Evolutionary conservation across 345 rosid genomes (phyloP), one percentile per base, ranked within the genome.

Genomic region (Clarkia xantiana): DNA sequence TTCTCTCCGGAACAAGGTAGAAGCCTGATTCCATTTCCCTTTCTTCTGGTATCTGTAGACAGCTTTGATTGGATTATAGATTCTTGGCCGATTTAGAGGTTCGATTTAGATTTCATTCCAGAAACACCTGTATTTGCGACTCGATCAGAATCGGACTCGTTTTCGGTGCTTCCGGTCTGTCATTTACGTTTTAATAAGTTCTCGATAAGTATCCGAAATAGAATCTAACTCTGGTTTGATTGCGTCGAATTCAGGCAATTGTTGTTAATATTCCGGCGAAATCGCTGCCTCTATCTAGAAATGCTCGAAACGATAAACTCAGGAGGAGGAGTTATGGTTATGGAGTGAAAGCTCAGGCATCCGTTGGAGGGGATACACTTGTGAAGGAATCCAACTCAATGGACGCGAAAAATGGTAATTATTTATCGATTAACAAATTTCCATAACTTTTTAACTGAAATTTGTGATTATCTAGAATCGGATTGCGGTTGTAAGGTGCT

Each of bases 1-100:
- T 41, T 46, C 66, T 58, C 48, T 73, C 55, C 73, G 67, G 57
- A 72, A 50, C 62, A 67, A 70, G 93, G 97, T 84, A 56, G 53
- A 14, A 12, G 3, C 10, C 14, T 17, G 20, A 10, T 17, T 23
- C 55, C 17, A 39, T 38, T 43, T 44, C 38, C 18, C 16, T 49
- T 1, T 18, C 16, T 18, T 10, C 40, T 44, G 29, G 9, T 29
- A 29, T 29, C 36, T 29, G 8, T 29, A 10, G 36, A 29, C 7
- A 29, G 36, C 4, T 29, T 29, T 29, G 36, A 5, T 29, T 29
- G 36, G 36, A 29, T 10, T 4, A 7, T 29, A 29, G 36, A 29
- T 29, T 29, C 36, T 29, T 29, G 36, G 36, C 8, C 36, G 36
- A 29, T 29, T 29, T 29, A 7, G 36, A 5, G 1, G 9, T 29